These are phyloP conservation scores for Sedum album DNA, from an alignment of 164 flowering plant genomes.

Conservation along the genomic window DNA sequence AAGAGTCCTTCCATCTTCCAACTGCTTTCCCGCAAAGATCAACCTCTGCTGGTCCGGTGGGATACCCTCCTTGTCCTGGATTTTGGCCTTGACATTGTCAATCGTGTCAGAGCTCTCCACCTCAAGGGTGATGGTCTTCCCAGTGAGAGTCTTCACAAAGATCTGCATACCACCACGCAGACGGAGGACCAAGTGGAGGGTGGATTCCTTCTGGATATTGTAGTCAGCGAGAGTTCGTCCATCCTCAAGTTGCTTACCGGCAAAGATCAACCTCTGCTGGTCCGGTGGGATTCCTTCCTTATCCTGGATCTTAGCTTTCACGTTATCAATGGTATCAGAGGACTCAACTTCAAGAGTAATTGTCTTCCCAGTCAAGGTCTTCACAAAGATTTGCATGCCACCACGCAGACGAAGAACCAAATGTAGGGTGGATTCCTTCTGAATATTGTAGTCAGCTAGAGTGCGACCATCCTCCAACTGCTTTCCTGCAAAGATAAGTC, in stretches of 20 bases:
- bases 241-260: background rate
- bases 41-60: conserved; percentile 2
- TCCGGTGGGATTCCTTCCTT: background rate
- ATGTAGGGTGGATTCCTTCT: background rate
- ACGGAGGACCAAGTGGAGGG: background rate
- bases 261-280: conserved; percentile 2
- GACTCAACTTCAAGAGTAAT: background rate
- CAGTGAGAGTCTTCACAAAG: background rate
- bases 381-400: background rate
- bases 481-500: background rate
- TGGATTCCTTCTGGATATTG: background rate
- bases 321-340: background rate
- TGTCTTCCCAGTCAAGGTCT: background rate
- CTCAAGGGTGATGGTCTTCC: background rate
- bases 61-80: background rate
- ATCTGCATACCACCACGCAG: conserved; percentile 3
- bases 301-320: background rate
- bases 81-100: background rate
- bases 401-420: background rate
- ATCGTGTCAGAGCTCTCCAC: background rate
- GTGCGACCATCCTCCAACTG: background rate
- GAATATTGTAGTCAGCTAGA: background rate
- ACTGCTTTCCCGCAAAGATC: background rate
- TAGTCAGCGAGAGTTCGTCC: conserved; percentile 1
- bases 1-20: background rate